Conservation (phyloP, 2,329 filamentous ascomycete genomes). For the Nothophoma quercina region DNA sequence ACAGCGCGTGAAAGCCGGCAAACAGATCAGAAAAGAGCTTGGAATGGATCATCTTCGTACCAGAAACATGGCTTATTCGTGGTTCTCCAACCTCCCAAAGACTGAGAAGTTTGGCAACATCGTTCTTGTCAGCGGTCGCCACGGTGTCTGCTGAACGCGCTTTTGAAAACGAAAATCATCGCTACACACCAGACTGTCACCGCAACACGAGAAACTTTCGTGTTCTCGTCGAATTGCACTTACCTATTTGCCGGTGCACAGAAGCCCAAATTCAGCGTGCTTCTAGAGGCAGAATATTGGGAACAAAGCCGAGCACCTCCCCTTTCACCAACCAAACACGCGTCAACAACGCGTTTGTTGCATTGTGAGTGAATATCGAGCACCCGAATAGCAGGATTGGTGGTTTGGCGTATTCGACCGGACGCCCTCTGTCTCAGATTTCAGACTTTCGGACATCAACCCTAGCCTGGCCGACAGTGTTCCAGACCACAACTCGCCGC, state of each 20-base stretch:
- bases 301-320: conserved; percentile 1
- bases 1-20: conserved; percentile 7
- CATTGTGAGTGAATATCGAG: neutral
- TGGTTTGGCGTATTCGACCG: neutral
- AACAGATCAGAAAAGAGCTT: conserved; percentile 16
- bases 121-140: conserved; percentile 27
- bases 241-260: neutral
- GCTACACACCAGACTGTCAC: neutral
- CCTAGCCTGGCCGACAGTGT: neutral
- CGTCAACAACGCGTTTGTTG: neutral
- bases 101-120: conserved; percentile 33
- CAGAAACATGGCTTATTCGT: conserved; percentile 36
- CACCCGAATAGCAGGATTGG: neutral
- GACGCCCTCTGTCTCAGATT: neutral
- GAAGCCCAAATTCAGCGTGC: too few relatives aligned
- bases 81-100: conserved; percentile 33
- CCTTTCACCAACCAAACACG: conserved; percentile 8
- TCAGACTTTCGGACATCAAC: neutral
- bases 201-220: neutral
- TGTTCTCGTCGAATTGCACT: neutral
- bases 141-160: conserved; percentile 34
- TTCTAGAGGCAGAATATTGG: too few relatives aligned
- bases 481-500: conserved; percentile 1
- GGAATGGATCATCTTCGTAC: conserved; percentile 30
- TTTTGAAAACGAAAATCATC: conserved; percentile 6